Conservation (phyloP, 2,329 filamentous ascomycete species). For the Zasmidium citrigriseum region DNA sequence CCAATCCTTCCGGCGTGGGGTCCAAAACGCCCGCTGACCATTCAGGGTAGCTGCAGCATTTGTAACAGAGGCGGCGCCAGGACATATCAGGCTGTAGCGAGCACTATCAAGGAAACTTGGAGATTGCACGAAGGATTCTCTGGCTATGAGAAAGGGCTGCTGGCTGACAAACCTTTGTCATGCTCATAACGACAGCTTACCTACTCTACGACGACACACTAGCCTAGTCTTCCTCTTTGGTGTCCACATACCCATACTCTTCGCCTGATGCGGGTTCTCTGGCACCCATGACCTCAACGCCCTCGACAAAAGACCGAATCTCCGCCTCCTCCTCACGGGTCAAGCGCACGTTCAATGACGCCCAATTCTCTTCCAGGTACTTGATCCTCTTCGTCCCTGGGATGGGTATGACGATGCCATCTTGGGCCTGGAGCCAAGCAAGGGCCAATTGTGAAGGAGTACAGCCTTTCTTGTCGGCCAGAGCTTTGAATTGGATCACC, state of each 20-base stretch:
- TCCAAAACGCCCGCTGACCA: too few species aligned
- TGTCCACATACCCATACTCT: neutral
- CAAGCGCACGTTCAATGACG: slow-evolving; percentile 25
- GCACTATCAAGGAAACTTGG: too few species aligned
- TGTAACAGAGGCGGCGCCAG: too few species aligned
- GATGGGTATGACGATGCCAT: slow-evolving; percentile 46
- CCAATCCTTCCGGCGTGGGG: too few species aligned
- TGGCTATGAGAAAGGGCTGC: too few species aligned
- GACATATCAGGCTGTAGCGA: neutral
- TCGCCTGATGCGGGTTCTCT: neutral
- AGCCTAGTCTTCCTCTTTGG: neutral
- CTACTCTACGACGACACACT: too few species aligned
- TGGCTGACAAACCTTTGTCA: neutral
- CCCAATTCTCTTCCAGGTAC: slow-evolving; percentile 29
- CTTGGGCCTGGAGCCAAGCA: slow-evolving; percentile 35
- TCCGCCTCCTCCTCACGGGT: slow-evolving; percentile 28
- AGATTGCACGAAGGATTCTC: too few species aligned
- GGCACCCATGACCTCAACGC: slow-evolving; percentile 16
- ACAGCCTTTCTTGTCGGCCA: slow-evolving; percentile 32
- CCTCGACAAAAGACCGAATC: slow-evolving; percentile 32
- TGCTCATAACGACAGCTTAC: neutral
- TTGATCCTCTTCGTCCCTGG: slow-evolving; percentile 39
- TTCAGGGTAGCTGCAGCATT: too few species aligned
- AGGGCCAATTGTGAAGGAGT: slow-evolving; percentile 33
- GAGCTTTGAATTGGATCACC: slow-evolving; percentile 25